These are phyloP conservation scores for Russula sp. DNA, from an alignment of 768 basidiomycete genomes.

Conservation along the genomic window DNA sequence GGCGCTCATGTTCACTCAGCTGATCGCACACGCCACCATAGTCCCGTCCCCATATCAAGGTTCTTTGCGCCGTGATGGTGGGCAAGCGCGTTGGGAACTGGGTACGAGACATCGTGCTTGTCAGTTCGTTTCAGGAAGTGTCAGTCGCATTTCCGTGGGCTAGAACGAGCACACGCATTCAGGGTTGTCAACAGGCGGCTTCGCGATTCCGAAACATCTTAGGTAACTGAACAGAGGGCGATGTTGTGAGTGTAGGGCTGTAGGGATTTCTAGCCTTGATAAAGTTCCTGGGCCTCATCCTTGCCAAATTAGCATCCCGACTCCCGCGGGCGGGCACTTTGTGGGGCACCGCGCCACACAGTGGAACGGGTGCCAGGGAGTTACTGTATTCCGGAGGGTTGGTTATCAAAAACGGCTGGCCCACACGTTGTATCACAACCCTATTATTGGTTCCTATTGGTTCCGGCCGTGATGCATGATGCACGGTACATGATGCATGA, in stretches of 20 bases:
- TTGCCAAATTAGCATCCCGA: too few species aligned
- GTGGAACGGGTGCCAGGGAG: neutral
- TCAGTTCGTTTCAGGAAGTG: neutral
- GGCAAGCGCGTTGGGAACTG: conserved; percentile 8
- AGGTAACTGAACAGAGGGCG: too few species aligned
- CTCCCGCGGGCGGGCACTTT: neutral
- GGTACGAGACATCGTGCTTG: conserved; percentile 11
- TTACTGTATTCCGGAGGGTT: too few species aligned
- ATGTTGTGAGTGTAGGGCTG: neutral
- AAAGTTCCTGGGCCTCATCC: neutral
- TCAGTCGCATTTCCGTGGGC: neutral
- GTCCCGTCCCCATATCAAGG: neutral
- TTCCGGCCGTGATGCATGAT: conserved; percentile 1
- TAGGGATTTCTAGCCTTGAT: neutral
- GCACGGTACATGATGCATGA: too few species aligned
- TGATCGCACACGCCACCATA: neutral
- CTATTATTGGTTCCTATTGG: neutral
- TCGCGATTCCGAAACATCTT: neutral
- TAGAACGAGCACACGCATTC: neutral
- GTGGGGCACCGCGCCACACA: neutral
- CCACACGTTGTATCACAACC: too few species aligned
- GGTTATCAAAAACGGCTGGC: too few species aligned
- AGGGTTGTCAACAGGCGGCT: neutral
- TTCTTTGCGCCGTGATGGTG: conserved; percentile 21
- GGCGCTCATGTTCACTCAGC: conserved; percentile 8